These are phyloP conservation scores for Candida pseudoglaebosa DNA, from an alignment of 805 yeast species.

Conservation along the genomic window DNA sequence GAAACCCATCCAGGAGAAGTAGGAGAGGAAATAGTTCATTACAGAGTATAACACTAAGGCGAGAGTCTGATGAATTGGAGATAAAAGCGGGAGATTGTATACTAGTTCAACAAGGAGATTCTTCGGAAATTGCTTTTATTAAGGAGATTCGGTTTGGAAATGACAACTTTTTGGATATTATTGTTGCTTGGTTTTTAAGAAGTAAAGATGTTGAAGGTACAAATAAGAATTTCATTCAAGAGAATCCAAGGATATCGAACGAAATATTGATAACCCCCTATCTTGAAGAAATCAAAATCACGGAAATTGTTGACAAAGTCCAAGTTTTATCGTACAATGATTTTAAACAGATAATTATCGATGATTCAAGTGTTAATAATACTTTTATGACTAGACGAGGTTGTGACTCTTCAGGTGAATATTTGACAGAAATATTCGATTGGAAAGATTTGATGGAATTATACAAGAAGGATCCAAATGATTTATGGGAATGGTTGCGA, in stretches of 20 bases:
- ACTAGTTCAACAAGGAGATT: slow-evolving; percentile 29
- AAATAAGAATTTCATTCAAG: not conserved
- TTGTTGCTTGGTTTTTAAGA: slow-evolving; percentile 46
- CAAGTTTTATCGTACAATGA: slow-evolving; percentile 38
- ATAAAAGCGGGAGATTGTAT: slow-evolving; percentile 53
- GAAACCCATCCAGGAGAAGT: slow-evolving; percentile 15
- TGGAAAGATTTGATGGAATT: slow-evolving; percentile 28
- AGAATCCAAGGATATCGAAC: slow-evolving; percentile 14
- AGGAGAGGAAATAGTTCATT: slow-evolving; percentile 15
- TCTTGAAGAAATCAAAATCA: slow-evolving; percentile 38
- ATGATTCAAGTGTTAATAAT: slow-evolving; percentile 27
- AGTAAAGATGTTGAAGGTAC: slow-evolving; percentile 34
- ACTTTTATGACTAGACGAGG: slow-evolving; percentile 41
- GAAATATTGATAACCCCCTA: slow-evolving; percentile 58
- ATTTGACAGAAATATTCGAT: slow-evolving; percentile 34
- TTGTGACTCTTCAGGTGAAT: slow-evolving; percentile 32
- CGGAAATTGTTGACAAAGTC: slow-evolving; percentile 42
- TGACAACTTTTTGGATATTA: slow-evolving; percentile 44
- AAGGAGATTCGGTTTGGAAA: slow-evolving; percentile 51
- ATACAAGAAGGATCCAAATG: slow-evolving; percentile 21
- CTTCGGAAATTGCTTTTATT: slow-evolving; percentile 42
- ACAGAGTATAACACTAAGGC: slow-evolving; percentile 24
- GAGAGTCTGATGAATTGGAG: slow-evolving; percentile 45
- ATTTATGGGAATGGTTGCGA: slow-evolving; percentile 22
- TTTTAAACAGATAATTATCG: slow-evolving; percentile 26